Percentiles rank a stretch among this genome's conserved stretches.
phyloP scores from a whole-genome alignment of 371 early-diverging fungal genomes.

The Funneliformis caledonium region DNA sequence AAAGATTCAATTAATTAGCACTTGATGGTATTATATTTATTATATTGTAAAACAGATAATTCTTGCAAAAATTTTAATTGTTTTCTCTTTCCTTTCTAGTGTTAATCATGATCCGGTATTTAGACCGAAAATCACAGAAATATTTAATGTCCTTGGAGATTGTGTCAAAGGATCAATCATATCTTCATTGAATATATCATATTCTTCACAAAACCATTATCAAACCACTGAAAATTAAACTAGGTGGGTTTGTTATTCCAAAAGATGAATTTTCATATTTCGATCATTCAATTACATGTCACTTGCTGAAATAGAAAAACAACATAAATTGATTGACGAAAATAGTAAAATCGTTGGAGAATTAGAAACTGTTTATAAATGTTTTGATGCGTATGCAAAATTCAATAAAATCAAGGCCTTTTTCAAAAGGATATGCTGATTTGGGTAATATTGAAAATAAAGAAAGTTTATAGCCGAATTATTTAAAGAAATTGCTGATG shows the following conservation, averaged over 20 bases:
- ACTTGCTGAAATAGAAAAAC: neutral
- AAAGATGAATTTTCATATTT: neutral
- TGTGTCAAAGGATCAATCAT: neutral
- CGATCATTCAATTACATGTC: neutral
- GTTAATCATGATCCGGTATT: neutral
- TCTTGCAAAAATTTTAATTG: too few species aligned
- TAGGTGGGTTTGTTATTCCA: neutral
- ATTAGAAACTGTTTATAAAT: neutral
- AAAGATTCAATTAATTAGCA: neutral
- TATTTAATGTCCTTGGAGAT: conserved; percentile 6
- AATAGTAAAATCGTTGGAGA: neutral
- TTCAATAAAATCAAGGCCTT: neutral
- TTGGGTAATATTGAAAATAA: too few species aligned
- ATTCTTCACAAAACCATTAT: neutral
- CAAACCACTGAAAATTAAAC: neutral
- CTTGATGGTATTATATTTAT: neutral
- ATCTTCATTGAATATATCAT: neutral
- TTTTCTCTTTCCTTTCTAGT: too few species aligned
- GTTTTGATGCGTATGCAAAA: conserved; percentile 9
- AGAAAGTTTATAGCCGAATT: too few species aligned
- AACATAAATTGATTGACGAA: neutral
- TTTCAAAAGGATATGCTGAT: too few species aligned
- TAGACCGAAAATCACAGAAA: conserved; percentile 23
- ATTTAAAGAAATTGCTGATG: too few species aligned
- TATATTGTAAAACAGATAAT: too few species aligned